These are phyloP conservation scores for Dysphania ambrosioides DNA, from an alignment of 148 eudicot genomes.

Conservation along the genomic window DNA sequence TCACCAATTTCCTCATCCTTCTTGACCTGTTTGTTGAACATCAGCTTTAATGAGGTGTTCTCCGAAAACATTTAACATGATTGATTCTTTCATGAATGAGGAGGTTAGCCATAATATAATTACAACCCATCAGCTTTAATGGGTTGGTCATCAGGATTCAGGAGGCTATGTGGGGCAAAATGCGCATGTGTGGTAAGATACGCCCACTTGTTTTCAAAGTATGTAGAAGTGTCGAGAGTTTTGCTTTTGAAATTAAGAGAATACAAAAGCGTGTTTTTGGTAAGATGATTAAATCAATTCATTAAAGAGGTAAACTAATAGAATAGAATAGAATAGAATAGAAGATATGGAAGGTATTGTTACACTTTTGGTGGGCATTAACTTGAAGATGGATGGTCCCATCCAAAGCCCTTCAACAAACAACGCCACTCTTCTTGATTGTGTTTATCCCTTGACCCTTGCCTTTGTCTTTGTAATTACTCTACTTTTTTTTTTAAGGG, in stretches of 20 bases:
- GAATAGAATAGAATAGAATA: background rate
- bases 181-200: slow-evolving; percentile 8
- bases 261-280: slow-evolving; percentile 16
- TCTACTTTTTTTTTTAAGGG: background rate
- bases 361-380: slow-evolving; percentile 17
- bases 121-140: background rate
- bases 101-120: background rate
- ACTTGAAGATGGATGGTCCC: slow-evolving; percentile 23
- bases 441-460: slow-evolving; percentile 7
- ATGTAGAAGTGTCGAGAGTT: background rate
- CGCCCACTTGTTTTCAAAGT: background rate
- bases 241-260: slow-evolving; percentile 7
- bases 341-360: slow-evolving; percentile 16
- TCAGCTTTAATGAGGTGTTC: too few relatives aligned
- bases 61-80: too few relatives aligned
- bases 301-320: background rate
- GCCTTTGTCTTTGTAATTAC: background rate
- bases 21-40: too few relatives aligned
- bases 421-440: slow-evolving; percentile 8
- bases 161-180: slow-evolving; percentile 7
- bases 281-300: slow-evolving; percentile 5
- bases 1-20: too few relatives aligned
- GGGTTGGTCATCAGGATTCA: background rate
- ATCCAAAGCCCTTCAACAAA: slow-evolving; percentile 21
- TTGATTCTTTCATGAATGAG: background rate